Conservation (phyloP, 371 early-diverging fungal species). For the Haplosporangium sp. region DNA sequence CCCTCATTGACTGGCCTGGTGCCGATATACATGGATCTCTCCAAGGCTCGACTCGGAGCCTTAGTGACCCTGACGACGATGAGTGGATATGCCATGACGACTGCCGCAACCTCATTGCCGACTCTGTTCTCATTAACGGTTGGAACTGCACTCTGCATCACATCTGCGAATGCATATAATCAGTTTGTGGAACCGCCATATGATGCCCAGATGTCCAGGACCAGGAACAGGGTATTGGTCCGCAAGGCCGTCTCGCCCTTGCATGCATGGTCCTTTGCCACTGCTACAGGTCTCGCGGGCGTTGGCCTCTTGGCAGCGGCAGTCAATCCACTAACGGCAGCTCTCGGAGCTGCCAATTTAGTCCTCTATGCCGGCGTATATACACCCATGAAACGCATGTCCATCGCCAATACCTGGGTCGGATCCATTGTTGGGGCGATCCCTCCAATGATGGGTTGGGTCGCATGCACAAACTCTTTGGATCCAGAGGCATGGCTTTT, state of each 20-base stretch:
- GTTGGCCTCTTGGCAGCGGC: constrained; percentile 70
- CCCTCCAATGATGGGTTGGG: constrained; percentile 98
- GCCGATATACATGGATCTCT: constrained; percentile 67
- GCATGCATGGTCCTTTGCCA: constrained; percentile 89
- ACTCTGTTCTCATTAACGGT: constrained; percentile 85
- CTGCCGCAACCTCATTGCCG: constrained; percentile 75
- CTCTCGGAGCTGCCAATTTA: constrained; percentile 87
- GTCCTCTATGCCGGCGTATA: constrained; percentile 90
- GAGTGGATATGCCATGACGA: constrained; percentile 95
- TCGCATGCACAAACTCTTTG: constrained; percentile 83
- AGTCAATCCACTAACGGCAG: constrained; percentile 89
- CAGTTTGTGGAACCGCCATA: constrained; percentile 97
- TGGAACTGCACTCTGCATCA: constrained; percentile 93
- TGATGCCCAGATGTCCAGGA: constrained; percentile 97
- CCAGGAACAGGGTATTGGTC: constrained; percentile 89
- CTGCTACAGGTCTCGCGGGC: constrained; percentile 79
- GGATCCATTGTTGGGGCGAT: constrained; percentile 97
- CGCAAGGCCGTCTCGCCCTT: constrained; percentile 82
- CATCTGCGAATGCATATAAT: constrained; percentile 94
- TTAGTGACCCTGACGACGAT: constrained; percentile 94
- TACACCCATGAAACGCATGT: constrained; percentile 94
- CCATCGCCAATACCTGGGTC: constrained; percentile 95
- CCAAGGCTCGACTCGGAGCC: constrained; percentile 89
- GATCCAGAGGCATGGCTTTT: constrained; percentile 87
- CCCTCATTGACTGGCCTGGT: constrained; percentile 60